Base-by-base conservation (phyloP, 116 monocot species). In the Dioscorea cayenensis region DNA sequence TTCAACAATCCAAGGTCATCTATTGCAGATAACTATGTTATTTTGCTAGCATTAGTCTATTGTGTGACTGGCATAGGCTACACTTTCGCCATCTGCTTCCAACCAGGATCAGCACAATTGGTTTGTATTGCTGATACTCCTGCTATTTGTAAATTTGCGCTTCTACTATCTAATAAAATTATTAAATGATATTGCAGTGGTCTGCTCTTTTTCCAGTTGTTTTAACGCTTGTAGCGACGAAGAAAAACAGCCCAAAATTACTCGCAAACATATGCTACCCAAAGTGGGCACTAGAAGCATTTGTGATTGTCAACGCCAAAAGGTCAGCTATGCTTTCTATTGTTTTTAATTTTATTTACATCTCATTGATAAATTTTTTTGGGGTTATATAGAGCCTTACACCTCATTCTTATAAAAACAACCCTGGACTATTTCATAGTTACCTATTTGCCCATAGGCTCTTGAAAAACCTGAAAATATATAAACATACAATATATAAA, bases 1-100 rank as follows among this genome's bases (percentile, higher is more conserved):
- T 99, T 94, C 89, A 99, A 89, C 89, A 91, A 89, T 63, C 99
- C 99, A 18, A 89, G 99, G 59, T 99, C 99, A 35, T 89, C 94
- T 36, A 82, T 99, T 59, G 49, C 69, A 12, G 89, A 85, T 58
- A 99, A 99, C 70, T 99, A 99, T 43, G 55, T 85, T 19, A 77
- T 99, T 60, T 77, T 99, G 71, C 80, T 99, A 7, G 83, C 91
- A 21, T 89, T 99, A 14, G 94, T 99, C 10, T 94, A 99, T 70
- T 91, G 94, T 75, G 99, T 99, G 70, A 94, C 99, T 36, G 99
- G 99, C 59, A 91, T 99, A 67, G 99, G 89, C 14, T 99, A 99
- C 79, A 76, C 82, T 27, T 99, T 99, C 79, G 94, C 99, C 27
- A 91, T 94, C 75, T 94, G 79, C 80, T 89, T 99, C 80, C 91